phyloP scores from a whole-genome alignment of 768 basidiomycete species.

The Amanita brunnescens region DNA sequence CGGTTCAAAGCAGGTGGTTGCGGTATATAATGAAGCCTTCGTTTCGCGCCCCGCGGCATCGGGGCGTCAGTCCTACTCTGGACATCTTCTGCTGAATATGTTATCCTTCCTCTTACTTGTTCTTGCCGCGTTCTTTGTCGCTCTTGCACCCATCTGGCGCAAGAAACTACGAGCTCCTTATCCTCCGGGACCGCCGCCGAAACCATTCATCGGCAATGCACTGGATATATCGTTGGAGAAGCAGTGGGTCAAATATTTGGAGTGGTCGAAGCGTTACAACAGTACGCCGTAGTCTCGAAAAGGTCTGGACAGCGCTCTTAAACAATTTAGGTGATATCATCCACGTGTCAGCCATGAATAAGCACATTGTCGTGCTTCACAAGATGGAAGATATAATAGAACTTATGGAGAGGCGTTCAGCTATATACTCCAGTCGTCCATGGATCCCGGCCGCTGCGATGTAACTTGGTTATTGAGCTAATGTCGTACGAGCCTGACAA shows the following conservation, averaged over 20 bases:
- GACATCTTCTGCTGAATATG: no score
- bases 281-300: background rate
- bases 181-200: constrained; percentile 3
- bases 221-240: constrained; percentile 3
- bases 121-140: no score
- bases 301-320: background rate
- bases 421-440: background rate
- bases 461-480: no score
- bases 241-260: background rate
- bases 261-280: background rate
- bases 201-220: background rate
- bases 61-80: no score
- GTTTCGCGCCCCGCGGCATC: no score
- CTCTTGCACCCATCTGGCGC: no score
- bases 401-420: background rate
- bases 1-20: no score
- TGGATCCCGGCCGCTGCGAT: background rate
- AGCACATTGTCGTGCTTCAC: background rate
- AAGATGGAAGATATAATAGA: constrained; percentile 1
- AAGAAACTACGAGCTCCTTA: background rate
- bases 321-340: background rate
- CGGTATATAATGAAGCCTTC: no score
- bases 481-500: background rate
- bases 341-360: background rate
- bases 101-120: no score